Evolutionary conservation across 768 basidiomycete species (phyloP).

Genomic region (Lentinus brumalis): DNA sequence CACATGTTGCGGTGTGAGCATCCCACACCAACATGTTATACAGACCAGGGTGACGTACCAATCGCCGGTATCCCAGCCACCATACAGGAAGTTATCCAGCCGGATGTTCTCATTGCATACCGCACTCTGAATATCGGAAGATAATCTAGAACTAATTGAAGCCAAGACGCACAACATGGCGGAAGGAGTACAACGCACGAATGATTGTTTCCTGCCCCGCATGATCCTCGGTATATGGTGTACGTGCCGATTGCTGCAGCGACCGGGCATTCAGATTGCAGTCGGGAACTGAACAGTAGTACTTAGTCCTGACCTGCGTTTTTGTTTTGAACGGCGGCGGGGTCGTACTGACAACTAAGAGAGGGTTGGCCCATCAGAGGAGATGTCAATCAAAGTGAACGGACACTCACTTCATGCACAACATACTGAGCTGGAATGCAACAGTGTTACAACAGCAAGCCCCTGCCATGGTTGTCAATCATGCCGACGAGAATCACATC

Average conservation of each 20-base stretch:
- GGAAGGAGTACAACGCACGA: background rate
- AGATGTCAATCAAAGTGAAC: background rate
- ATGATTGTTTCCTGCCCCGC: conserved; percentile 17
- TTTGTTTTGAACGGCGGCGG: background rate
- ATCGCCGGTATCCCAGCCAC: background rate
- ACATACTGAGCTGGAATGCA: conserved; percentile 16
- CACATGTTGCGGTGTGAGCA: too few species aligned
- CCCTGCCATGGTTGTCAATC: background rate
- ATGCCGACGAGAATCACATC: background rate
- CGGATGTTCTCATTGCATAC: conserved; percentile 19
- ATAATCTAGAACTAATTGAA: conserved; percentile 2
- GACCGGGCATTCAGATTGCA: background rate
- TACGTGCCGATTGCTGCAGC: conserved; percentile 5
- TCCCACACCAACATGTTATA: too few species aligned
- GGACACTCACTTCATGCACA: conserved; percentile 17
- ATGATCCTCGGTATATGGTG: conserved; percentile 1
- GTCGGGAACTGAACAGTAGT: background rate
- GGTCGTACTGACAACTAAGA: conserved; percentile 5
- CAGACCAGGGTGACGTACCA: background rate
- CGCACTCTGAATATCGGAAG: conserved; percentile 11
- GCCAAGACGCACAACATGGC: background rate
- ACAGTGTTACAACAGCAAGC: conserved; percentile 17
- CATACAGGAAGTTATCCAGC: conserved; percentile 19
- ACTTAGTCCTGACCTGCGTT: too few species aligned
- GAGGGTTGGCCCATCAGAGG: background rate